Conservation (phyloP, 2,329 filamentous ascomycete species). For the Karstenula rhodostoma region DNA sequence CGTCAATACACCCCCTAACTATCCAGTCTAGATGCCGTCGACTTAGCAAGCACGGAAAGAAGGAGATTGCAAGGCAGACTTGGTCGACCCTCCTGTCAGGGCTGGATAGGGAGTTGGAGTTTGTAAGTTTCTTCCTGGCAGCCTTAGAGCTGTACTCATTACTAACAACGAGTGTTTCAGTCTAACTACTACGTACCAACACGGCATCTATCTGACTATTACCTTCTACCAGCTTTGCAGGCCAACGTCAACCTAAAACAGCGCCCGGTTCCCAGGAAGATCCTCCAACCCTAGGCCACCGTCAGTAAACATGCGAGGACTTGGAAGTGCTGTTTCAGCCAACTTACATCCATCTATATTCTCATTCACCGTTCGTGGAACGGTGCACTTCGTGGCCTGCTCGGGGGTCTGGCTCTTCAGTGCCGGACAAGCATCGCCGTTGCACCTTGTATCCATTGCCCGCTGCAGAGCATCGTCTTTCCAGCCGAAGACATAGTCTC, state of each 20-base stretch:
- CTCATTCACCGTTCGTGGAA: conserved; percentile 28
- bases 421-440: conserved; percentile 30
- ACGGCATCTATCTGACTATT: not conserved
- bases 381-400: conserved; percentile 37
- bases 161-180: not conserved
- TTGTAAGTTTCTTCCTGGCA: not conserved
- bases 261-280: conserved; percentile 12
- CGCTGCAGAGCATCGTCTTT: conserved; percentile 41
- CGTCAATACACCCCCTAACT: not conserved
- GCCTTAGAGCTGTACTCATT: not conserved
- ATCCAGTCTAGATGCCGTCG: not conserved
- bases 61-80: not conserved
- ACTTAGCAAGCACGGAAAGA: not conserved
- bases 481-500: conserved; percentile 44
- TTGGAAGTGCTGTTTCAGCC: too few relatives aligned
- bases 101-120: not conserved
- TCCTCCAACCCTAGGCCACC: conserved; percentile 8
- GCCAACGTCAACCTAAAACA: not conserved
- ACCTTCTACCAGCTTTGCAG: not conserved
- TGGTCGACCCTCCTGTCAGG: not conserved
- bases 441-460: conserved; percentile 37
- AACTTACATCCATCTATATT: conserved; percentile 40
- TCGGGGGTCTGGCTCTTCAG: conserved; percentile 32
- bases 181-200: not conserved
- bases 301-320: not conserved